A percentile compares a stretch with the other conserved stretches of the same genome.
Conservation (phyloP, 441 rosid genomes). For the Erodium texanum region DNA sequence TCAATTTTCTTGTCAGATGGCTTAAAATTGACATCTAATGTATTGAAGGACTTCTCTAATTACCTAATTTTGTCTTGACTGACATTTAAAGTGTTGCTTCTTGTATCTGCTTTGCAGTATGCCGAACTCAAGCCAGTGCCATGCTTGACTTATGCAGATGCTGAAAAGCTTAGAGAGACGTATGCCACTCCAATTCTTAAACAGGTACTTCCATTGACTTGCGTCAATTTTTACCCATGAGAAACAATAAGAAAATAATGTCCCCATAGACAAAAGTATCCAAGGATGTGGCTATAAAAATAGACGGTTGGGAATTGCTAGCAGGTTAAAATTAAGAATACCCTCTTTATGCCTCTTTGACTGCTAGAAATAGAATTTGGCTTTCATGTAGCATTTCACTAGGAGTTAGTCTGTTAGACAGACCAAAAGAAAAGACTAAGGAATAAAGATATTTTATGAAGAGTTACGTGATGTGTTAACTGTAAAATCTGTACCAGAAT, state of each 20-base stretch:
- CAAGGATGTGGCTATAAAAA: background rate
- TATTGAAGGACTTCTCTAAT: background rate
- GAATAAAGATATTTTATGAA: background rate
- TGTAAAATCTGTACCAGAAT: background rate
- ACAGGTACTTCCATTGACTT: constrained; percentile 43
- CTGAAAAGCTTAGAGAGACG: constrained; percentile 55
- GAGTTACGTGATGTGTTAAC: background rate
- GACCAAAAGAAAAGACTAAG: background rate
- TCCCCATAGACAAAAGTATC: background rate
- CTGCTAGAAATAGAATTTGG: too few species aligned
- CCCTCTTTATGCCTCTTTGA: too few species aligned
- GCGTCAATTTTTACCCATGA: background rate
- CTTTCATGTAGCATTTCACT: too few species aligned
- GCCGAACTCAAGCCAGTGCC: constrained; percentile 95
- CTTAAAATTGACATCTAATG: background rate
- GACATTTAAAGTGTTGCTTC: background rate
- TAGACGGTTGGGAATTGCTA: background rate
- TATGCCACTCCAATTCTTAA: constrained; percentile 79
- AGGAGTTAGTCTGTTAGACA: too few species aligned
- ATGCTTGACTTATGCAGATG: constrained; percentile 79
- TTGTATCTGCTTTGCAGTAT: constrained; percentile 40
- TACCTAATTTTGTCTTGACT: background rate
- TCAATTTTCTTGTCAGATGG: background rate
- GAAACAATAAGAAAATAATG: background rate
- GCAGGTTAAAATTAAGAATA: background rate